Percentiles rank a stretch among this genome's conserved stretches.
Evolutionary conservation across 2,329 filamentous ascomycete species (phyloP).

Genomic region (Zymoseptoria ardabiliae): DNA sequence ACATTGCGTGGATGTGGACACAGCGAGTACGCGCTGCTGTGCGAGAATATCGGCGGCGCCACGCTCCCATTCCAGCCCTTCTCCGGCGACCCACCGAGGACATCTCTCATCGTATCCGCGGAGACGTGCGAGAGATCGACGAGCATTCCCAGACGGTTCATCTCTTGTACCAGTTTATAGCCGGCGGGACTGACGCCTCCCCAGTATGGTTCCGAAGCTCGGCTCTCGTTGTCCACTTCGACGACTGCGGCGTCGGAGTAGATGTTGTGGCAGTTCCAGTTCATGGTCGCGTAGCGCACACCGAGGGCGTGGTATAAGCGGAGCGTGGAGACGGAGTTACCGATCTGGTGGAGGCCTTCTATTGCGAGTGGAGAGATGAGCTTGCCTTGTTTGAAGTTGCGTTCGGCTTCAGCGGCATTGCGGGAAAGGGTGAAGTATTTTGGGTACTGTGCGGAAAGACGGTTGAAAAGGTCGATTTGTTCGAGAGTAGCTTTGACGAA

Average conservation of each 20-base stretch:
- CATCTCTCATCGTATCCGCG: slow-evolving; percentile 76
- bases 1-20: slow-evolving; percentile 90
- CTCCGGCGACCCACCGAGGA: slow-evolving; percentile 50
- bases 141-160: slow-evolving; percentile 94
- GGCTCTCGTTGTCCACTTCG: slow-evolving; percentile 37
- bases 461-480: slow-evolving; percentile 66
- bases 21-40: slow-evolving; percentile 71
- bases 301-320: slow-evolving; percentile 70
- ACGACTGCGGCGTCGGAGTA: slow-evolving; percentile 79
- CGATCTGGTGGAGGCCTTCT: slow-evolving; percentile 89
- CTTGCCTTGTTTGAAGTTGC: slow-evolving; percentile 41
- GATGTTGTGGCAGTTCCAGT: slow-evolving; percentile 87
- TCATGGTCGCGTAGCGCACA: slow-evolving; percentile 80
- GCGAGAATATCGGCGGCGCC: slow-evolving; percentile 82
- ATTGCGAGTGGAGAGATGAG: slow-evolving; percentile 74
- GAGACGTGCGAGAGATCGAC: slow-evolving; percentile 78
- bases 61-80: slow-evolving; percentile 61
- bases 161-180: slow-evolving; percentile 65
- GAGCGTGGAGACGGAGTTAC: slow-evolving; percentile 70
- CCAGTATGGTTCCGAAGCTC: slow-evolving; percentile 51
- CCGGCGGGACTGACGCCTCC: slow-evolving; percentile 67
- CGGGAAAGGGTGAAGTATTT: slow-evolving; percentile 58
- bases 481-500: slow-evolving; percentile 62
- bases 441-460: slow-evolving; percentile 58
- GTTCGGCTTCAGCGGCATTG: slow-evolving; percentile 54